A percentile compares a stretch with the other conserved stretches of the same genome.
phyloP scores from a whole-genome alignment of 176 grass and related monocot genomes.

The Hordeum marinum region DNA sequence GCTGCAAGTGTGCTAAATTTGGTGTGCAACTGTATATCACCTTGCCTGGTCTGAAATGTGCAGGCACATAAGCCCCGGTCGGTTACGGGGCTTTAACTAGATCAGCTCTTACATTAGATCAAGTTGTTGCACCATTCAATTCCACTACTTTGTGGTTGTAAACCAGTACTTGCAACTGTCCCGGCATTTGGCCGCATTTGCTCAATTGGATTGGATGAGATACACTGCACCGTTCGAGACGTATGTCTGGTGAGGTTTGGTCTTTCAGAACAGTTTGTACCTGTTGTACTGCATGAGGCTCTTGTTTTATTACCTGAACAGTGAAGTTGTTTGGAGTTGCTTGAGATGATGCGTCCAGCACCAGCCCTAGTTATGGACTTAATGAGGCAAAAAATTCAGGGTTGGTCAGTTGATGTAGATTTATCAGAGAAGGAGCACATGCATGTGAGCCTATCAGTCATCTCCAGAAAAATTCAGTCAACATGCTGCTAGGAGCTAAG shows the following conservation, averaged over 20 bases:
- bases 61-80: conserved; percentile 13
- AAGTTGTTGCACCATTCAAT: conserved; percentile 6
- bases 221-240: neutral
- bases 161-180: neutral
- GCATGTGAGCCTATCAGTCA: conserved; percentile 21
- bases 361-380: neutral
- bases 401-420: conserved; percentile 24
- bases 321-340: conserved; percentile 31
- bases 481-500: neutral
- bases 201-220: neutral
- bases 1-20: conserved; percentile 8
- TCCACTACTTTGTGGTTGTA: neutral
- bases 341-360: conserved; percentile 17
- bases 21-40: neutral
- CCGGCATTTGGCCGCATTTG: neutral
- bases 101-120: conserved; percentile 1
- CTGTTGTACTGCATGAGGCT: neutral
- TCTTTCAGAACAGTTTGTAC: neutral
- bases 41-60: conserved; percentile 36
- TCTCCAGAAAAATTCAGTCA: neutral
- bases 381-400: neutral
- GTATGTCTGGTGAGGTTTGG: conserved; percentile 1
- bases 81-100: conserved; percentile 10
- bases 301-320: conserved; percentile 30
- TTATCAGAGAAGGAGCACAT: conserved; percentile 24